A percentile compares a stretch with the other conserved stretches of the same genome.
phyloP scores from a whole-genome alignment of 1,284 basidiomycete genomes.

The Schizophyllum amplum region DNA sequence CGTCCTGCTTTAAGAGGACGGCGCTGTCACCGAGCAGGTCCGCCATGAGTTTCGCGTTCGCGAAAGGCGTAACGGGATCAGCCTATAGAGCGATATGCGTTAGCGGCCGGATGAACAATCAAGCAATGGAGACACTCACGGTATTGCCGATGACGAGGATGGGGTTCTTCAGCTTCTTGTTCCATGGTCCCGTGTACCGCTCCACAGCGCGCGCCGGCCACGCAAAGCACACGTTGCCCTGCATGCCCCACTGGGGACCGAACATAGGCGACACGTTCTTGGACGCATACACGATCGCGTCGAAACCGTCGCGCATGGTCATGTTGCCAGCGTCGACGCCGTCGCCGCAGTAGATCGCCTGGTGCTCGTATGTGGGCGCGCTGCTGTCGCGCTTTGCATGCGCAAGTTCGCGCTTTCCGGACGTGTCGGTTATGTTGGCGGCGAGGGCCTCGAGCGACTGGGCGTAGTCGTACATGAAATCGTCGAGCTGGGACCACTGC shows the following conservation, averaged over 20 bases:
- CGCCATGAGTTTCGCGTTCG: constrained; percentile 1
- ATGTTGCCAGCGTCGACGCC: neutral
- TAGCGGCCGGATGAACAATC: too few species aligned
- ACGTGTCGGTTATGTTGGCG: neutral
- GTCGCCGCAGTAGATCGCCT: neutral
- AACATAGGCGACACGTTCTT: neutral
- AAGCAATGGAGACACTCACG: neutral
- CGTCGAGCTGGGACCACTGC: too few species aligned
- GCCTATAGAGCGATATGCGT: neutral
- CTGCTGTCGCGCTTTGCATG: neutral
- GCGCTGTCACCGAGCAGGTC: neutral
- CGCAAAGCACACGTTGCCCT: neutral
- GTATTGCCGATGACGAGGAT: constrained; percentile 3
- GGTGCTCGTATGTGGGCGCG: neutral
- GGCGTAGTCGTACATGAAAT: too few species aligned
- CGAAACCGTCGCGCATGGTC: neutral
- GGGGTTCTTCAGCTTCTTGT: neutral
- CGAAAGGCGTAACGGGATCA: constrained; percentile 1
- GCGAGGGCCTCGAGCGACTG: neutral
- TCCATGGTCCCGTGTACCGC: constrained; percentile 1
- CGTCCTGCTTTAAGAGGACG: neutral
- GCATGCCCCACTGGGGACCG: neutral
- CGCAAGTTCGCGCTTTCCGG: neutral
- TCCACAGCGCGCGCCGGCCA: constrained; percentile 5
- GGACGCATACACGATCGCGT: neutral